Conservation (phyloP, 2,329 filamentous ascomycete genomes). For the Elsinoe fawcettii region DNA sequence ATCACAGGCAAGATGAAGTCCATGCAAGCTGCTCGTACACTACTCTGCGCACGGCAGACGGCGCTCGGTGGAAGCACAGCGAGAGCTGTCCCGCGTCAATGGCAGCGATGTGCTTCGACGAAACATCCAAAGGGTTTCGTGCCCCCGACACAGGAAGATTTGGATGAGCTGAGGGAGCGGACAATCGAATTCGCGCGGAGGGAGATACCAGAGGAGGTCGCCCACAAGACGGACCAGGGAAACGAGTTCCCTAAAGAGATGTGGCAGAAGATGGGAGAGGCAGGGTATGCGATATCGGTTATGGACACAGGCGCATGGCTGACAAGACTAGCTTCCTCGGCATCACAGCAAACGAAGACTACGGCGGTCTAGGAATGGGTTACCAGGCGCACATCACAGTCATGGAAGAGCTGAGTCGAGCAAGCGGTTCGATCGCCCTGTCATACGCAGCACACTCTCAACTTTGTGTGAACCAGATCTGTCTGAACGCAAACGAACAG, state of each 20-base stretch:
- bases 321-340: conserved; percentile 60
- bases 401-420: conserved; percentile 88
- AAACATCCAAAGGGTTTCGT: conserved; percentile 63
- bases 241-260: conserved; percentile 87
- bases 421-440: conserved; percentile 63
- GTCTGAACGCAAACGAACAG: conserved; percentile 70
- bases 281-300: conserved; percentile 45
- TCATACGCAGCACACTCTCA: conserved; percentile 96
- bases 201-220: conserved; percentile 78
- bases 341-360: conserved; percentile 86
- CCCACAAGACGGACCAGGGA: conserved; percentile 69
- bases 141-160: conserved; percentile 62
- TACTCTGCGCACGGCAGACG: background rate
- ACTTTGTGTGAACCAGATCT: conserved; percentile 91
- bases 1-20: background rate
- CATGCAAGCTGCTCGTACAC: background rate
- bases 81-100: conserved; percentile 2
- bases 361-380: conserved; percentile 82
- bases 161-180: conserved; percentile 71
- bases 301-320: background rate
- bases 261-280: conserved; percentile 90
- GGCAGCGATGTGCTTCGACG: conserved; percentile 48
- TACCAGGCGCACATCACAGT: conserved; percentile 96
- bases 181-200: conserved; percentile 81
- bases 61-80: background rate